Base-by-base conservation (phyloP, 768 basidiomycete genomes). In the Rhizopogon vulgaris region DNA sequence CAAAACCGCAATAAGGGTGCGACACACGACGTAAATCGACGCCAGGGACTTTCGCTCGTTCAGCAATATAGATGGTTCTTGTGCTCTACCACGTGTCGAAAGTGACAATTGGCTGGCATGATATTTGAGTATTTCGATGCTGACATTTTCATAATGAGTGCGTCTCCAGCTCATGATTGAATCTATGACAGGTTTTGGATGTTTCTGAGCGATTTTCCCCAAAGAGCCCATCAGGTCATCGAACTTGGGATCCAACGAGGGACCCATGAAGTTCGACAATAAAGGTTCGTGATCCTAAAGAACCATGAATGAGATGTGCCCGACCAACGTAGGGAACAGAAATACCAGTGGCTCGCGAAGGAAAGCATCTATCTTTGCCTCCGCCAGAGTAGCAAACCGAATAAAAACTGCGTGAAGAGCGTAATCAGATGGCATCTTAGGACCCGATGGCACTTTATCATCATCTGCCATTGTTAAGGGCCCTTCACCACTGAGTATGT, bases 371-470 rank as follows among this genome's bases (percentile, higher is more conserved):
- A 94, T 85, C 60, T 91, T 91, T 27, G 72, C 72, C 67, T 95
- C 91, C 1, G 90, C 88, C 4, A 79, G 73, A 1, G 84, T 78
- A 8, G 87, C 89, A 59, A 94, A 94, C 3, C 87, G 84, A 38
- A 90, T 88, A 64, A 94, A 93, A 6, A 94, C 79, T 0, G 90
- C 89, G 62, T 91, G 89, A 11, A 94, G 71, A 2, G 93, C 93
- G 59, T 87, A 94, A 60, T 94, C 93, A 0, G 86, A 84, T 2
- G 93, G 91, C 10, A 87, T 90, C 62, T 83, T 87, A 0, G 87
- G 86, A 45, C 87, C 85, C 60, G 80, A 76, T 18, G 78, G 70
- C 42, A 85, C 75, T 60, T 82, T 82, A 58, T 87, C 86, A 11
- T 87, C 87, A 40, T 83, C 79, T 27, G 82, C 77, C 12, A 83